Evolutionary conservation across 2,329 filamentous ascomycete genomes (phyloP).

Genomic region (Colletotrichum graminicola): DNA sequence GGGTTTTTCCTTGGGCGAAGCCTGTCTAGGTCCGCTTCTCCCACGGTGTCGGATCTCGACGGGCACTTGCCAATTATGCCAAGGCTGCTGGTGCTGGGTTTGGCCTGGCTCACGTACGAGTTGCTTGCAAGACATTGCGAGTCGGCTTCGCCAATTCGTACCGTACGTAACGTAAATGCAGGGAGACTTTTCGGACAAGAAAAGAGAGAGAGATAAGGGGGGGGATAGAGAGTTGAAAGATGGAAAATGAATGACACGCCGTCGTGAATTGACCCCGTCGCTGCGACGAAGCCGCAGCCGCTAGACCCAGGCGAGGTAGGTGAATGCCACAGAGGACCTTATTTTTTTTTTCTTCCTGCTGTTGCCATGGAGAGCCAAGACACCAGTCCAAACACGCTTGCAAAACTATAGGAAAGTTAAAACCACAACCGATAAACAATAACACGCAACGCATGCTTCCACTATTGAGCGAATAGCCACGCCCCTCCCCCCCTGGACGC

Average conservation of each 20-base stretch:
- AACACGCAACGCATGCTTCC: slow-evolving; percentile 12
- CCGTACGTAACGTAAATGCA: slow-evolving; percentile 4
- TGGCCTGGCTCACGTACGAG: slow-evolving; percentile 14
- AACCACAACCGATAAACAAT: slow-evolving; percentile 26
- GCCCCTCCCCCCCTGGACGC: neutral
- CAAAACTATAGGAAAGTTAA: neutral
- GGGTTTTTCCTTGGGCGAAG: slow-evolving; percentile 1
- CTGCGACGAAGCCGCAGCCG: slow-evolving; percentile 15
- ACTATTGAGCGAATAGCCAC: neutral
- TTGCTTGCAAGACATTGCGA: slow-evolving; percentile 6
- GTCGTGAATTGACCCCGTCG: slow-evolving; percentile 33
- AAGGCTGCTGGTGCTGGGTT: slow-evolving; percentile 12
- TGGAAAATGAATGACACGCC: slow-evolving; percentile 20
- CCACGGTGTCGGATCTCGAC: neutral
- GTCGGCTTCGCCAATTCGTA: neutral
- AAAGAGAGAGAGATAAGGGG: neutral
- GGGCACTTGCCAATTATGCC: slow-evolving; percentile 31
- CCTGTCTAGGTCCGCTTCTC: slow-evolving; percentile 23
- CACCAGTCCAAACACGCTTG: slow-evolving; percentile 1
- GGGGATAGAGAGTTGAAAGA: slow-evolving; percentile 1
- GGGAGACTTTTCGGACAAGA: neutral
- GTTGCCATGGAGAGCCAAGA: slow-evolving; percentile 35
- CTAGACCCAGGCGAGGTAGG: slow-evolving; percentile 18
- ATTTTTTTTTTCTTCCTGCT: no score
- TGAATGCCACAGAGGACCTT: neutral